Evolutionary conservation across 495 filamentous ascomycete genomes (phyloP), one percentile per base, ranked within the genome.

Genomic region (Xylaria intraflava): DNA sequence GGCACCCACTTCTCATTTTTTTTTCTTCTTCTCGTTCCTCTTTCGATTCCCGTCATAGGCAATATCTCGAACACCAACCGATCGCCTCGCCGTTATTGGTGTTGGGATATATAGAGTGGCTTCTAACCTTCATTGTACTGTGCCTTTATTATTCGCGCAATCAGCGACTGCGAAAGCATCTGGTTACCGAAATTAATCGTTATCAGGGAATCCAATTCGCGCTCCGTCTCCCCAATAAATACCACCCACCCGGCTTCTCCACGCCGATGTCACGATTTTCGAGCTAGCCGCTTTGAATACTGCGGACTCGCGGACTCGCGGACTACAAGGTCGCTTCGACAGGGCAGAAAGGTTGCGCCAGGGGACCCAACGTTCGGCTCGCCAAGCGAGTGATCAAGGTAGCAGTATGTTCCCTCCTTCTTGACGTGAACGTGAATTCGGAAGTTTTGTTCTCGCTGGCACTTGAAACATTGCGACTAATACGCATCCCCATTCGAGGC

Each of bases 381-480:
- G 44, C 45, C 26, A 30, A 55, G 52, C 35, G 38, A 27, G 49
- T 43, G 41, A 16, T 26, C n/a, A 55, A 55, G 52, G 45, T 55
- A 55, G 45, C 52, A 49, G 52, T 55, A 55, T 40, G 52, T 49
- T 38, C 38, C 45, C 52, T 24, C 44, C 36, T 29, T 48, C 27
- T 8, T 17, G 42, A 31, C 11, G 4, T 31, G 6, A 33, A 33
- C 14, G 39, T 39, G 8, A 42, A 43, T 20, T 12, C 27, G 44
- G 52, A 8, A 19, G 17, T n/a, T 42, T 46, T 43, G 3, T 35
- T 35, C 14, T 35, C 31, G 44, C n/a, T 55, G 27, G 17, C 38
- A 48, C 36, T 43, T 42, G 31, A 24, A 49, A 41, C 43, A 47
- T 33, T 48, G 35, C 43, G 20, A 20, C 35, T 23, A 16, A 24